phyloP scores from a whole-genome alignment of 495 filamentous ascomycete genomes.

The Aspergillus affinis region DNA sequence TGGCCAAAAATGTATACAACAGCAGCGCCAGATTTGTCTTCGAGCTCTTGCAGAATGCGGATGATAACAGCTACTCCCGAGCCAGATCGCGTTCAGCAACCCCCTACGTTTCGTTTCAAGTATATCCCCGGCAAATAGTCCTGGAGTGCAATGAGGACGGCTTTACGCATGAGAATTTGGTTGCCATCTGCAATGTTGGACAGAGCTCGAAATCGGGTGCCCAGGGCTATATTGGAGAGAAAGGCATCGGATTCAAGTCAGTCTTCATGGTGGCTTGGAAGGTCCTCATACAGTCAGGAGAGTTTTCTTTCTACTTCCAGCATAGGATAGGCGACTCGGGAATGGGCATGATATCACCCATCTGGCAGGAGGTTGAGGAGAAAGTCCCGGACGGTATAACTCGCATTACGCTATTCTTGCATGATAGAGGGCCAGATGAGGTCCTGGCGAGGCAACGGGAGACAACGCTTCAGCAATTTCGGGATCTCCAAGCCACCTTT shows the following conservation, averaged over 20 bases:
- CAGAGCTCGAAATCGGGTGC: constrained; percentile 37
- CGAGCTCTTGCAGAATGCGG: constrained; percentile 47
- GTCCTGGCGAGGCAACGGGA: constrained; percentile 15
- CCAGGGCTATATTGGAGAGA: constrained; percentile 48
- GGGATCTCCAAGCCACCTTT: constrained; percentile 31
- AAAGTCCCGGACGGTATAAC: constrained; percentile 20
- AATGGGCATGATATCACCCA: constrained; percentile 46
- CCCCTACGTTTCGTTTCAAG: constrained; percentile 25
- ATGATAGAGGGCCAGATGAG: constrained; percentile 18
- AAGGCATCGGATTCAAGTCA: constrained; percentile 55
- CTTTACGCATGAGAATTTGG: constrained; percentile 33
- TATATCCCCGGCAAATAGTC: constrained; percentile 25
- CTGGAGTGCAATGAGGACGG: constrained; percentile 45
- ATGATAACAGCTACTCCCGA: constrained; percentile 36
- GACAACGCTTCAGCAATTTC: constrained; percentile 28
- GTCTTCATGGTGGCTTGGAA: constrained; percentile 49
- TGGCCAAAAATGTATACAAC: constrained; percentile 33
- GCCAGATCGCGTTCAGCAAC: constrained; percentile 4
- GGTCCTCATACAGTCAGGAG: constrained; percentile 47
- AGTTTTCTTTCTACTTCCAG: constrained; percentile 47
- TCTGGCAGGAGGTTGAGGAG: constrained; percentile 31
- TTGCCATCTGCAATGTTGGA: constrained; percentile 36
- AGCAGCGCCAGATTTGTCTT: constrained; percentile 38
- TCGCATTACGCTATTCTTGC: constrained; percentile 34
- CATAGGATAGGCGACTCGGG: constrained; percentile 30